These are phyloP conservation scores for Colletotrichum eremochloae DNA, from an alignment of 2,329 filamentous ascomycete species.

Conservation along the genomic window DNA sequence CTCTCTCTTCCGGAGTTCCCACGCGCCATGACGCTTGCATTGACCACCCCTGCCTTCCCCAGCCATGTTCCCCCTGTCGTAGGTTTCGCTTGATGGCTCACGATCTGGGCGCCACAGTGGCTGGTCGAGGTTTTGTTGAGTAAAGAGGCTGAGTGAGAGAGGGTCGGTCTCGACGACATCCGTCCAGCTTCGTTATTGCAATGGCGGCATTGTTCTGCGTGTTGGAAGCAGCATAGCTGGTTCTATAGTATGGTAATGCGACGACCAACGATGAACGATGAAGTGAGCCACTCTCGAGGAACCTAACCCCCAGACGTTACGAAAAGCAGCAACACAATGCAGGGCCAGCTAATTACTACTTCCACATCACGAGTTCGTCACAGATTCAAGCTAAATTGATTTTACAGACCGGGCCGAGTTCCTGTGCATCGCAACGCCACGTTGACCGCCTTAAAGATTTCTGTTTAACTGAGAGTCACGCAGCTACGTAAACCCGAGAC, in stretches of 20 bases:
- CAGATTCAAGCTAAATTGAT: too few species aligned
- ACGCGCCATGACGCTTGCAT: slow-evolving; percentile 41
- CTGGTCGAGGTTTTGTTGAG: slow-evolving; percentile 2
- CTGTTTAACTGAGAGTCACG: too few species aligned
- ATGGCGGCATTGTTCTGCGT: not conserved
- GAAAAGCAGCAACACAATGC: not conserved
- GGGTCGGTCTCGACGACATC: not conserved
- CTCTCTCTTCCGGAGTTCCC: slow-evolving; percentile 26
- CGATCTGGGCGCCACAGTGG: slow-evolving; percentile 40
- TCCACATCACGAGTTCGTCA: too few species aligned
- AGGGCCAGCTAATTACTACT: too few species aligned
- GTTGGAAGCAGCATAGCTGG: not conserved
- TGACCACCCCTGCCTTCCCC: slow-evolving; percentile 27
- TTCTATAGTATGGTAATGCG: not conserved
- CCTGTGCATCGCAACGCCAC: too few species aligned
- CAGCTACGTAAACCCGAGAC: too few species aligned
- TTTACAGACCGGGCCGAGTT: too few species aligned
- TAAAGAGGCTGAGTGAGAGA: not conserved
- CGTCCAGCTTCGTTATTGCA: not conserved
- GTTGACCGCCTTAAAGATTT: too few species aligned
- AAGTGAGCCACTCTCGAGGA: not conserved
- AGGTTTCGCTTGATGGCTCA: slow-evolving; percentile 1
- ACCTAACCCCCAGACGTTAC: not conserved
- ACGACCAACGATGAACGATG: not conserved
- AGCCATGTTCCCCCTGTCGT: not conserved